Conservation (phyloP, 306 rosid species). For the Lithocarpus polystachyus region DNA sequence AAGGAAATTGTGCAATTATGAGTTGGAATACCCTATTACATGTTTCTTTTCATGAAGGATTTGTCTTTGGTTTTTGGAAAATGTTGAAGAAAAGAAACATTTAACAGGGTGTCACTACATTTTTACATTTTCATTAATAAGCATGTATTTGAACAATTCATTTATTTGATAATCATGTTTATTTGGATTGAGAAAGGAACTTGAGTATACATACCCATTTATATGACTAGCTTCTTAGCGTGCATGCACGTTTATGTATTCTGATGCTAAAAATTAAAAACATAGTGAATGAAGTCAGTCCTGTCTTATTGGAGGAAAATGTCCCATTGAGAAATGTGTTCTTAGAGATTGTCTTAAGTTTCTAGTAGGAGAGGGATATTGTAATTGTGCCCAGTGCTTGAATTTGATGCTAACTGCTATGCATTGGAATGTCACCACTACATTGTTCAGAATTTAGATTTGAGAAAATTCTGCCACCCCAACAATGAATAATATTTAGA, state of each 20-base stretch:
- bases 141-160: not conserved
- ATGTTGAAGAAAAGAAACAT: too few species aligned
- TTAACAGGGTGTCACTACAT: too few species aligned
- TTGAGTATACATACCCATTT: not conserved
- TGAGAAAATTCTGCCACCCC: too few species aligned
- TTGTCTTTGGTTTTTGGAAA: too few species aligned
- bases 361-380: not conserved
- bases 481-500: too few species aligned
- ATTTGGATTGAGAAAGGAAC: not conserved
- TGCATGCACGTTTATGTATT: too few species aligned
- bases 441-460: too few species aligned
- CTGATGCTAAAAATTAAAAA: not conserved
- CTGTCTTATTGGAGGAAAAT: not conserved
- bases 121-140: not conserved
- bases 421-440: not conserved
- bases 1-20: too few species aligned
- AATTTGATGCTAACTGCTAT: not conserved
- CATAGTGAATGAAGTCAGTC: not conserved
- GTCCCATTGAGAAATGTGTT: not conserved
- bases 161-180: not conserved
- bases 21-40: too few species aligned
- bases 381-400: not conserved
- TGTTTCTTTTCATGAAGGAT: too few species aligned
- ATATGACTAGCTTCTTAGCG: not conserved
- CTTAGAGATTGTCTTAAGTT: not conserved